These are phyloP conservation scores for Naganishia kalamii DNA, from an alignment of 768 basidiomycete species.

Conservation along the genomic window DNA sequence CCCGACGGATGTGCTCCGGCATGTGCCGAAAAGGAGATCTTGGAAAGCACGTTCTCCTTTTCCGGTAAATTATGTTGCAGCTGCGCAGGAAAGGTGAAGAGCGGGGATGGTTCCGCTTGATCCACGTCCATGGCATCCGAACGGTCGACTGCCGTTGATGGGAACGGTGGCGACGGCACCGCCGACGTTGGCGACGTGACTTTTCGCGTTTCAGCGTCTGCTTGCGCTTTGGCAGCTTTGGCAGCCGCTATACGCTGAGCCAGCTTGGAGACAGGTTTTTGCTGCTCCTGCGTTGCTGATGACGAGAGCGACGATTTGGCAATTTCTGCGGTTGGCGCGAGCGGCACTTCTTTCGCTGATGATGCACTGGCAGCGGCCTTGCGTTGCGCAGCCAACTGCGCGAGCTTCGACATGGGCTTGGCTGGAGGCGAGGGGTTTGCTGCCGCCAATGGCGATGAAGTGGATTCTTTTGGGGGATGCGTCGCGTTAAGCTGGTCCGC, in stretches of 20 bases:
- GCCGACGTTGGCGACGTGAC: background rate
- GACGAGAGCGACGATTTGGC: background rate
- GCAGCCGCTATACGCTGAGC: slow-evolving; percentile 43
- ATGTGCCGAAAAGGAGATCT: background rate
- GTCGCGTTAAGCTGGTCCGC: slow-evolving; percentile 41
- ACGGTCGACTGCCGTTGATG: background rate
- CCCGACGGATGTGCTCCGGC: slow-evolving; percentile 18
- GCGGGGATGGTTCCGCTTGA: slow-evolving; percentile 1
- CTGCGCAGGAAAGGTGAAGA: slow-evolving; percentile 21
- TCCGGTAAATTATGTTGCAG: background rate
- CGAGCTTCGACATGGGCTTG: slow-evolving; percentile 45
- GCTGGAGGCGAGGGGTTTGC: slow-evolving; percentile 1
- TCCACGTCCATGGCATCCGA: slow-evolving; percentile 14
- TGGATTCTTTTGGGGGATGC: background rate
- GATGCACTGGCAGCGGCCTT: slow-evolving; percentile 32
- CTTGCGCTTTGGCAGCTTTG: slow-evolving; percentile 33
- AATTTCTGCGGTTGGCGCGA: background rate
- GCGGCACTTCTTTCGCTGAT: slow-evolving; percentile 14
- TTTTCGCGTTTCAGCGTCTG: slow-evolving; percentile 7
- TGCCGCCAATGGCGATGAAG: slow-evolving; percentile 5
- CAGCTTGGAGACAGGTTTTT: slow-evolving; percentile 48
- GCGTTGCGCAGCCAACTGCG: slow-evolving; percentile 43
- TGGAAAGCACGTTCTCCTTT: background rate
- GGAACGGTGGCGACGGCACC: background rate
- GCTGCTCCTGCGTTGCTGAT: background rate